These are phyloP conservation scores for Ottelia alismoides DNA, from an alignment of 106 monocot genomes.

Conservation along the genomic window DNA sequence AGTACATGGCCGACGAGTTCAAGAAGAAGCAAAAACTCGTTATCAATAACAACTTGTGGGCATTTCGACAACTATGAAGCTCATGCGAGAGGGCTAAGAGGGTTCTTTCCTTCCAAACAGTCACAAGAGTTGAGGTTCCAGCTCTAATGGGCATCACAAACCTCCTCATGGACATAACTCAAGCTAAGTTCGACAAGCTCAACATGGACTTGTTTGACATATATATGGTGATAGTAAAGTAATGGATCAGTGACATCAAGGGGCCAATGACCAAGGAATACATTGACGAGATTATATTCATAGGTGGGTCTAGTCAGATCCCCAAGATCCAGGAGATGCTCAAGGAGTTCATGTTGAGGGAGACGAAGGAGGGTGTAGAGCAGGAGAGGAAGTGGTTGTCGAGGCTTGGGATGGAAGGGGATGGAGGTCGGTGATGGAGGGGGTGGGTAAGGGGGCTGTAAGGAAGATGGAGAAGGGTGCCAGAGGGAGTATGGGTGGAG, in stretches of 20 bases:
- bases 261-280: background rate
- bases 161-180: conserved; percentile 4
- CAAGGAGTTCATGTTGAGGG: conserved; percentile 10
- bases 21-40: conserved; percentile 6
- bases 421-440: too few relatives aligned
- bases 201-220: conserved; percentile 44
- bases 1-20: conserved; percentile 8
- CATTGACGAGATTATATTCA: conserved; percentile 5
- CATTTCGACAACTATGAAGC: too few relatives aligned
- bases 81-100: conserved; percentile 14
- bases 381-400: conserved; percentile 35
- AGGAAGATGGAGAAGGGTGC: conserved; percentile 19
- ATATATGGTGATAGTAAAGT: conserved; percentile 49
- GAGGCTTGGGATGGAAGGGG: conserved; percentile 52
- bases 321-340: conserved; percentile 46
- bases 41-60: conserved; percentile 7
- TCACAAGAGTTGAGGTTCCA: conserved; percentile 8
- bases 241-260: conserved; percentile 36
- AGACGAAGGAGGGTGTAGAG: conserved; percentile 33
- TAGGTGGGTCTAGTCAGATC: conserved; percentile 7
- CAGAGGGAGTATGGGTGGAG: too few relatives aligned
- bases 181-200: conserved; percentile 6
- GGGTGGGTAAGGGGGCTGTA: conserved; percentile 39
- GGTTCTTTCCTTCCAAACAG: too few relatives aligned
- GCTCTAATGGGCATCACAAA: conserved; percentile 4